Evolutionary conservation across 2,329 filamentous ascomycete genomes (phyloP).

Genomic region (Penicillium sp.): DNA sequence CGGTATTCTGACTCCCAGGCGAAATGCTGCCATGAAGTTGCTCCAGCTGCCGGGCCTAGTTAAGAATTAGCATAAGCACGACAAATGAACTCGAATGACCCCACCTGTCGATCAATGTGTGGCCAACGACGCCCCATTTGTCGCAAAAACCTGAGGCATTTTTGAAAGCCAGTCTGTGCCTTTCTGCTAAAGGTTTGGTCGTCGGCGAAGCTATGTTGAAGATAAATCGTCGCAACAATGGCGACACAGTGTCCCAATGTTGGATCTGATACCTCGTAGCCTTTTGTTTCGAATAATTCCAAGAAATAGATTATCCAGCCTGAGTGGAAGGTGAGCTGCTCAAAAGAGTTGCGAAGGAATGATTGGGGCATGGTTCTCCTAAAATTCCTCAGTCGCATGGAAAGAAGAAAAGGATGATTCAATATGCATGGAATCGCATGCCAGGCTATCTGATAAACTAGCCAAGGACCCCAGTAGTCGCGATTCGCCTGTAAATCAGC

Average conservation of each 20-base stretch:
- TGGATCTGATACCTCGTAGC: constrained; percentile 46
- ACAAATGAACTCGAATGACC: neutral
- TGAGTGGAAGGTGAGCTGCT: constrained; percentile 48
- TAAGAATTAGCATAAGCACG: neutral
- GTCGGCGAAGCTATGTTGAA: constrained; percentile 52
- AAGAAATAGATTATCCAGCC: constrained; percentile 53
- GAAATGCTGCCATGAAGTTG: constrained; percentile 38
- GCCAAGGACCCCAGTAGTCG: constrained; percentile 52
- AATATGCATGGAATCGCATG: constrained; percentile 50
- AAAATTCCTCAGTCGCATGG: constrained; percentile 49
- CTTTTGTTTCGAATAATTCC: constrained; percentile 42
- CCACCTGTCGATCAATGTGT: constrained; percentile 26
- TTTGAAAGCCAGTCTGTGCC: constrained; percentile 41
- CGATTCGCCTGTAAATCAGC: constrained; percentile 42
- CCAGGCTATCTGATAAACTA: constrained; percentile 51
- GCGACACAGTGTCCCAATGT: constrained; percentile 48
- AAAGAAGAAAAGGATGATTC: constrained; percentile 53
- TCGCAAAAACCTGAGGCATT: constrained; percentile 41
- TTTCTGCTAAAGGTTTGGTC: constrained; percentile 32
- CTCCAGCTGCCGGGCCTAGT: constrained; percentile 24
- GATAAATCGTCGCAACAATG: constrained; percentile 51
- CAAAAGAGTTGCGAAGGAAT: constrained; percentile 52
- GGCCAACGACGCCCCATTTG: constrained; percentile 39
- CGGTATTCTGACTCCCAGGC: constrained; percentile 13
- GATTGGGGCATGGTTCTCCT: constrained; percentile 51